These are phyloP conservation scores for Ceratocystiopsis brevicomis DNA, from an alignment of 2,329 filamentous ascomycete genomes.

Conservation along the genomic window DNA sequence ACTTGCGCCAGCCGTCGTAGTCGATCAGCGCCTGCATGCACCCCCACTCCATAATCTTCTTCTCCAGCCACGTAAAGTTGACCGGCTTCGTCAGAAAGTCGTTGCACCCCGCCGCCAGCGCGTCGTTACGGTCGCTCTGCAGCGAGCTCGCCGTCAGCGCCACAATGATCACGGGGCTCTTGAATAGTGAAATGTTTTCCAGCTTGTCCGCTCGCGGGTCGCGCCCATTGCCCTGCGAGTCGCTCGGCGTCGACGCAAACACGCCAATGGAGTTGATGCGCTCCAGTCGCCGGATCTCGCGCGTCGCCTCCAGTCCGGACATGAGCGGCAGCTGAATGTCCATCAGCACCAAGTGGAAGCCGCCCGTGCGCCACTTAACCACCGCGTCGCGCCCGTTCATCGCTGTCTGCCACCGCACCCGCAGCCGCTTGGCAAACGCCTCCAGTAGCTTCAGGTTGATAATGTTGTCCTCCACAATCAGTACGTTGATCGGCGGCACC, in stretches of 20 bases:
- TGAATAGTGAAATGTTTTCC: conserved; percentile 55
- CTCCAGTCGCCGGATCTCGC: conserved; percentile 81
- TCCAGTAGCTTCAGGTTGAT: conserved; percentile 91
- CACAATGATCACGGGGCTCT: conserved; percentile 94
- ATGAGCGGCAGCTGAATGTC: conserved; percentile 95
- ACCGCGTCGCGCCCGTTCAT: conserved; percentile 90
- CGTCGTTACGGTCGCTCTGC: conserved; percentile 89
- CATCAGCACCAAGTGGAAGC: conserved; percentile 94
- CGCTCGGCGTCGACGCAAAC: conserved; percentile 49
- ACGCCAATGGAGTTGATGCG: conserved; percentile 83
- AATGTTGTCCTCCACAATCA: conserved; percentile 96
- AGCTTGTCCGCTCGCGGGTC: conserved; percentile 49
- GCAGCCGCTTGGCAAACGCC: conserved; percentile 86
- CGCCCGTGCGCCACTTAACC: conserved; percentile 76
- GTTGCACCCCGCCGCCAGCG: conserved; percentile 86
- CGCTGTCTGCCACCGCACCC: conserved; percentile 92
- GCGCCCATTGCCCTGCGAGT: conserved; percentile 26
- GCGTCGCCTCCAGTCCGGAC: conserved; percentile 86
- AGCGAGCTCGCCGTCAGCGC: conserved; percentile 85
- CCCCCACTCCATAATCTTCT: conserved; percentile 98
- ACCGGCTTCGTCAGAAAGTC: conserved; percentile 98
- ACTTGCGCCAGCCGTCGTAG: conserved; percentile 93
- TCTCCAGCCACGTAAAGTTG: conserved; percentile 90
- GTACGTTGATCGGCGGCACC: conserved; percentile 87
- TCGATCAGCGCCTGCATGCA: conserved; percentile 99